These are phyloP conservation scores for Camellia sinensis DNA, from an alignment of 148 eudicot species.

Conservation along the genomic window DNA sequence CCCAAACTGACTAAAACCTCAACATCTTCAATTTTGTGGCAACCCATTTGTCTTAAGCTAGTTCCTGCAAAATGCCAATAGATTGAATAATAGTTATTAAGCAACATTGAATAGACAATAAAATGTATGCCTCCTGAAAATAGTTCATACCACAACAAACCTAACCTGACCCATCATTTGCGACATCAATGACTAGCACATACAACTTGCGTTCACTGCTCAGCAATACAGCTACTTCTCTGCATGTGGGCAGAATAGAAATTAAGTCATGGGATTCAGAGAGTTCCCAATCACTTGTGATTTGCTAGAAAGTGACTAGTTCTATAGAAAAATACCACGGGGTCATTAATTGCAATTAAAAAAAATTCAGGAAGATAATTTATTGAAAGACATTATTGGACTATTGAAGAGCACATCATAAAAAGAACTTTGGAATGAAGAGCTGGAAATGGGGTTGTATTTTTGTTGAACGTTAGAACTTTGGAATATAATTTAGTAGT, in stretches of 20 bases:
- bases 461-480: neutral
- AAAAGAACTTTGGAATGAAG: neutral
- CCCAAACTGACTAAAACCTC: constrained; percentile 62
- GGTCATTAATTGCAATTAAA: neutral
- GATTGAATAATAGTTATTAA: neutral
- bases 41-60: constrained; percentile 32
- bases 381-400: neutral
- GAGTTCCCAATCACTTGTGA: neutral
- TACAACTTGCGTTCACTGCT: constrained; percentile 64
- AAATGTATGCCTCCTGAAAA: constrained; percentile 28
- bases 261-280: constrained; percentile 7
- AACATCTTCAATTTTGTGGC: constrained; percentile 55
- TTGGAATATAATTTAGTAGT: neutral
- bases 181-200: constrained; percentile 33
- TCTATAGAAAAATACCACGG: neutral
- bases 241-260: constrained; percentile 24
- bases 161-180: constrained; percentile 73
- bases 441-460: neutral
- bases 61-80: constrained; percentile 33
- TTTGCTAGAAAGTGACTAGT: neutral
- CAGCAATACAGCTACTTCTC: constrained; percentile 53
- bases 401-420: neutral
- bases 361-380: neutral
- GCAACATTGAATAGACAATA: constrained; percentile 10
- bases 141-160: constrained; percentile 59